Evolutionary conservation across 768 basidiomycete genomes (phyloP), one percentile per base, ranked within the genome.

Genomic region (Leccinellum rugosiceps): DNA sequence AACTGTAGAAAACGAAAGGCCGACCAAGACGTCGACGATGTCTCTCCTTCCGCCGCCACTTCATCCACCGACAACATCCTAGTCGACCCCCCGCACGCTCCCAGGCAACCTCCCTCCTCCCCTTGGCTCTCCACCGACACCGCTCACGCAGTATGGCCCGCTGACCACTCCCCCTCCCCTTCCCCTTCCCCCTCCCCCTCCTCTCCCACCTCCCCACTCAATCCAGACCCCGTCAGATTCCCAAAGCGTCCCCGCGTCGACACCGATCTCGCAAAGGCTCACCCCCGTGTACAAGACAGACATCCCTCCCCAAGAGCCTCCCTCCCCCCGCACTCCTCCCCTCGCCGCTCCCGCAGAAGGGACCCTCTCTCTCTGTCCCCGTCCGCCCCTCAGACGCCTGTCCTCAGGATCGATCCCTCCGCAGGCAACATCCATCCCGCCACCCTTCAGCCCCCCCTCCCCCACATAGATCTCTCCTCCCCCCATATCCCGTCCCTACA

Each of bases 1-100:
- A 72, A 80, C 78, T 77, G 78, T 68, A 80, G 84, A 68, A 90
- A 90, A 73, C 84, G 88, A 63, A 90, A 90, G 74, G 80, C 84
- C 0, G 81, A 81, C 68, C 53, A 68, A 28, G 84, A 87, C 41
- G 41, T 19, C 56, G 78, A 79, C 47, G 72, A 73, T 46, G 55
- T 47, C 45, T 58, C 60, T 49, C 79, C 81, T 66, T 53, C 59
- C 30, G 73, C 78, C 46, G 32, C 66, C 15, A 35, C 63, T 14
- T 26, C 68, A 0, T 6, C 17, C 64, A 8, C 67, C 49, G 68
- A 77, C 58, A 69, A 69, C 52, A 76, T 75, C 61, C 66, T 74
- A 61, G 64, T 74, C 34, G 73, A 75, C 65, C 63, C 68, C 46
- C 62, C 72, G 38, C 63, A 71, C 49, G 74, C 78, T 1, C 77